These are phyloP conservation scores for Aspergillus campestris DNA, from an alignment of 495 filamentous ascomycete species.

Conservation along the genomic window DNA sequence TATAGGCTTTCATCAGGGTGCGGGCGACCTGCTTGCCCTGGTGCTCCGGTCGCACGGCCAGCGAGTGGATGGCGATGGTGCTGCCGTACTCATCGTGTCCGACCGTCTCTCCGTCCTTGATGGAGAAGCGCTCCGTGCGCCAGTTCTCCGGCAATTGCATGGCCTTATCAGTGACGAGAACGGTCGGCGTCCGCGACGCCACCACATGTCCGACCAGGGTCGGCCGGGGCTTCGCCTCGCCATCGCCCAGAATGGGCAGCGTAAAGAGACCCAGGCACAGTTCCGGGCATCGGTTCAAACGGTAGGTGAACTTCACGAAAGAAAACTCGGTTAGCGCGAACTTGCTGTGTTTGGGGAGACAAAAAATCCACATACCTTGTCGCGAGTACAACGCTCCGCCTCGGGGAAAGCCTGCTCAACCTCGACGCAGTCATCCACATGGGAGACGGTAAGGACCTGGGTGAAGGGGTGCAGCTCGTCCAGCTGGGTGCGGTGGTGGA, in stretches of 20 bases:
- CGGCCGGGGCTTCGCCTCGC: constrained; percentile 36
- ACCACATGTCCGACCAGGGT: constrained; percentile 76
- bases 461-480: constrained; percentile 59
- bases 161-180: constrained; percentile 60
- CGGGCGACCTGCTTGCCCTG: constrained; percentile 70
- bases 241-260: constrained; percentile 36
- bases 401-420: constrained; percentile 74
- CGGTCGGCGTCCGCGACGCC: constrained; percentile 55
- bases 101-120: constrained; percentile 26
- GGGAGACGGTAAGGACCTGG: constrained; percentile 59
- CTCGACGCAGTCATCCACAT: constrained; percentile 66
- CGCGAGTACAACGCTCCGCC: constrained; percentile 60
- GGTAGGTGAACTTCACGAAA: constrained; percentile 62
- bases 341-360: background rate
- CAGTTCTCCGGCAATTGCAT: constrained; percentile 69
- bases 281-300: constrained; percentile 68
- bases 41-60: constrained; percentile 68
- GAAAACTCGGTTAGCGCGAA: background rate
- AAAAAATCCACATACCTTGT: constrained; percentile 57
- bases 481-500: constrained; percentile 33
- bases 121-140: constrained; percentile 34
- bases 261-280: constrained; percentile 75
- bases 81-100: constrained; percentile 64
- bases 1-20: constrained; percentile 65
- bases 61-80: constrained; percentile 73